Percentiles rank a stretch among this genome's conserved stretches.
phyloP scores from a whole-genome alignment of 1,139 yeast species.

The Yarrowia galli region DNA sequence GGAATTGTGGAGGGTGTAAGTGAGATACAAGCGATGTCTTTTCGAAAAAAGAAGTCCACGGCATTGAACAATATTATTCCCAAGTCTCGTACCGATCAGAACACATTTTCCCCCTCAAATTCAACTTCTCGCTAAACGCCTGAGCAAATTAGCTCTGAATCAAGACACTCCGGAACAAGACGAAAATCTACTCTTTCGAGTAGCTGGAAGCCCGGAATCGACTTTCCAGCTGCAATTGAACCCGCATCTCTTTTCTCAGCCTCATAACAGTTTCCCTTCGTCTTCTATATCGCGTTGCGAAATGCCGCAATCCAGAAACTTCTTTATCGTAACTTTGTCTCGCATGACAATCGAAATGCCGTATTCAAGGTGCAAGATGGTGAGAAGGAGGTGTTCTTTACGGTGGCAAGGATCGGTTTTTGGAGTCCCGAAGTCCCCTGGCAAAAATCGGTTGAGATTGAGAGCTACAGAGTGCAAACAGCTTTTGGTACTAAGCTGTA shows the following conservation, averaged over 20 bases:
- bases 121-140: neutral
- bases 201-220: neutral
- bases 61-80: no score
- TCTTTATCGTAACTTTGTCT: constrained; percentile 29
- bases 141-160: constrained; percentile 23
- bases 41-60: no score
- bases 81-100: neutral
- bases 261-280: neutral
- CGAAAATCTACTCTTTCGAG: neutral
- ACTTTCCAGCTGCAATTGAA: neutral
- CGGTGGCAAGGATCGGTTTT: neutral
- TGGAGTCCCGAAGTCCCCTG: neutral
- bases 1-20: neutral
- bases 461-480: neutral
- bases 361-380: constrained; percentile 1
- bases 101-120: neutral
- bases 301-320: constrained; percentile 23
- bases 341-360: constrained; percentile 6
- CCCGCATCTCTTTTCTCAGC: neutral
- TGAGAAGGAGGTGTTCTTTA: neutral
- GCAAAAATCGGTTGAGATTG: neutral
- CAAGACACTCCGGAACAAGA: neutral
- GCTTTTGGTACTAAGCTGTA: neutral
- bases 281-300: neutral
- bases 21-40: neutral